Base-by-base conservation (phyloP, 2,329 filamentous ascomycete species). In the Verticillium zaregamsianum region DNA sequence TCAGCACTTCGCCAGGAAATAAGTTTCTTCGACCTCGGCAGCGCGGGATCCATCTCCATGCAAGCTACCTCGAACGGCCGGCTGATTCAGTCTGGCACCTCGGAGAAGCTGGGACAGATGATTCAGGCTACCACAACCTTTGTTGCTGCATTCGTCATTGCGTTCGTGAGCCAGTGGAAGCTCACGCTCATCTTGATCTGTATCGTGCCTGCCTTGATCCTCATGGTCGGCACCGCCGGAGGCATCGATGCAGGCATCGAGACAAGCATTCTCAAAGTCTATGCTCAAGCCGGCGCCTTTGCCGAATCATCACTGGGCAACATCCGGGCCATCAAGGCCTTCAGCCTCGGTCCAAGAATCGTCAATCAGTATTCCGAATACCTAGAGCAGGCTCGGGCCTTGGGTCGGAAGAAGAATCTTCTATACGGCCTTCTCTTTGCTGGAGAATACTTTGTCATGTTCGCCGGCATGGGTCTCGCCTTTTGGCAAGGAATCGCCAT, bases 1-100 rank as follows among this genome's bases (percentile, higher is more conserved):
- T 72, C 77, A 37, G 76, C 82, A 1, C 73, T 86, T n/a, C 71
- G 80, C 8, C 80, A 84, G 63, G 79, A 82, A 59, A 74, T 83
- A 33, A 74, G 76, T 59, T 80, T 77, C 67, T 84, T 82, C 63
- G 82, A 84, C 66, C 70, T 69, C 35, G 72, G 71, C 23, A 28
- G 23, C 14, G n/a, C n/a, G n/a, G 59, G 59, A 7, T 62, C 60
- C 33, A 59, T 62, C 35, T 55, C 60, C 45, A 59, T 58, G 35
- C 60, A 62, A 23, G 56, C 60, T 23, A 59, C 57, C 14, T 59
- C 57, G 28, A 62, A 62, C 54, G 60, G 60, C 25, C 31, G 33
- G 33, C 45, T 62, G 23, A 62, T 62, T 25, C 60, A 62, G 28
- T 56, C 60, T 3, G 60, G 57, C 15, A 59, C 49, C 28, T 28